A percentile compares a stretch with the other conserved stretches of the same genome.
Evolutionary conservation across 495 filamentous ascomycete genomes (phyloP).

Genomic region (Apodospora peruviana): DNA sequence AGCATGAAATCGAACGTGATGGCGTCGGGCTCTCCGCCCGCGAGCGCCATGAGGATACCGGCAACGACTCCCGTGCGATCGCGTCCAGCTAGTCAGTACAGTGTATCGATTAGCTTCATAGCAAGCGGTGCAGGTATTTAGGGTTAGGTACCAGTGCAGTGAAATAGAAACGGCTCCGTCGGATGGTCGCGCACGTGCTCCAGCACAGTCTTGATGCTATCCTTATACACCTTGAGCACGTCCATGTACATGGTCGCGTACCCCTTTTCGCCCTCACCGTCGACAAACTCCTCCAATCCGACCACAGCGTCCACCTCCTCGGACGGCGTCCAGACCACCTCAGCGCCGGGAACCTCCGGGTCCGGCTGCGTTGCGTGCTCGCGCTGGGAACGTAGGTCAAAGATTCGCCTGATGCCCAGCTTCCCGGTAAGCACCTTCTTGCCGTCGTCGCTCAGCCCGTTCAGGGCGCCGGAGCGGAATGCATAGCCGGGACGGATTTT

Average conservation of each 20-base stretch:
- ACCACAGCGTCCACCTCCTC: slow-evolving; percentile 25
- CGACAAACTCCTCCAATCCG: slow-evolving; percentile 27
- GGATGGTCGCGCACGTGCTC: slow-evolving; percentile 29
- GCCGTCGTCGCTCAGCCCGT: slow-evolving; percentile 21
- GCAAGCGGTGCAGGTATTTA: too few species aligned
- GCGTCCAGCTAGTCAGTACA: slow-evolving; percentile 47
- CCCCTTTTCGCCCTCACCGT: slow-evolving; percentile 35
- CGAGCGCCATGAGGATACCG: slow-evolving; percentile 50
- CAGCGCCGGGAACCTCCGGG: slow-evolving; percentile 33
- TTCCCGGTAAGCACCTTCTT: slow-evolving; percentile 31
- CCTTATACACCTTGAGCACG: slow-evolving; percentile 31
- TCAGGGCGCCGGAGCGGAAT: slow-evolving; percentile 49
- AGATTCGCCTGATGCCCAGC: slow-evolving; percentile 35
- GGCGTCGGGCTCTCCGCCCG: slow-evolving; percentile 38
- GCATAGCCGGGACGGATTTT: slow-evolving; percentile 36
- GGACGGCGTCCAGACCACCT: slow-evolving; percentile 31
- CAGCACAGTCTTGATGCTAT: slow-evolving; percentile 29
- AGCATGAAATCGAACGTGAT: slow-evolving; percentile 49
- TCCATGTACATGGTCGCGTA: slow-evolving; percentile 38
- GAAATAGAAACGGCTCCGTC: slow-evolving; percentile 34
- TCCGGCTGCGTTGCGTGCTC: slow-evolving; percentile 33
- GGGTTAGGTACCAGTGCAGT: slow-evolving; percentile 46
- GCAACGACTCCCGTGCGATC: slow-evolving; percentile 60
- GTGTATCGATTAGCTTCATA: too few species aligned
- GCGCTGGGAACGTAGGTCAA: slow-evolving; percentile 36